Evolutionary conservation across 2,329 filamentous ascomycete genomes (phyloP).

Genomic region (Aspergillus ustus): DNA sequence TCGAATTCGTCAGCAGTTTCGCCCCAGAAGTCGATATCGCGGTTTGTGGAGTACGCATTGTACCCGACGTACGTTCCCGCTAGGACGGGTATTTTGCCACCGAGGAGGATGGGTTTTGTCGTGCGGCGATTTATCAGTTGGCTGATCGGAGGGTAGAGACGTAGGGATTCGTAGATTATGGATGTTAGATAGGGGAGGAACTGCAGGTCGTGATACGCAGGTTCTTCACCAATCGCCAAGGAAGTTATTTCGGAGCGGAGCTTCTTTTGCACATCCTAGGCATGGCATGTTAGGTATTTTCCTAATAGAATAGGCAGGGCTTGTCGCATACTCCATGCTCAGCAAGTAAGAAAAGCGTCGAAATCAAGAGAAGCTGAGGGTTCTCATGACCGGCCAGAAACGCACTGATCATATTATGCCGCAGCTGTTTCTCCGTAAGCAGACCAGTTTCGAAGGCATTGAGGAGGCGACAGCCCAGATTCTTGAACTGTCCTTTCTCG

Average conservation of each 20-base stretch:
- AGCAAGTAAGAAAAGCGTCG: conserved; percentile 38
- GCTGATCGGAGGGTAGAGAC: conserved; percentile 52
- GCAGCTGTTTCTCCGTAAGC: conserved; percentile 39
- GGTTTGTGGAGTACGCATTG: conserved; percentile 41
- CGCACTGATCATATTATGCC: conserved; percentile 42
- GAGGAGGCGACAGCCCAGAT: conserved; percentile 7
- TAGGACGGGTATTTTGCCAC: conserved; percentile 31
- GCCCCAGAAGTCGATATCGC: conserved; percentile 39
- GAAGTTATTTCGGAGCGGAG: neutral
- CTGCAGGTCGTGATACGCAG: neutral
- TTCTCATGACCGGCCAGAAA: conserved; percentile 48
- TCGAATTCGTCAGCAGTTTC: conserved; percentile 42
- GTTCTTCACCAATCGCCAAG: neutral
- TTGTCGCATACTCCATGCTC: conserved; percentile 23
- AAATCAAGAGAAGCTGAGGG: conserved; percentile 39
- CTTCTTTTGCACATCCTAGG: neutral
- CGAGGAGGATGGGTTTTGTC: conserved; percentile 32
- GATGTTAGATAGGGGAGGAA: conserved; percentile 46
- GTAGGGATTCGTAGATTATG: conserved; percentile 48
- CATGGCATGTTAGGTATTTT: neutral
- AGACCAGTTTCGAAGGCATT: conserved; percentile 20
- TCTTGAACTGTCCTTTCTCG: neutral
- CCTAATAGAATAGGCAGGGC: no score
- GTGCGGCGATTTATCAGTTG: conserved; percentile 52
- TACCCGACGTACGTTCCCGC: conserved; percentile 43